Percentiles rank a stretch among this genome's conserved stretches.
phyloP scores from a whole-genome alignment of 2,329 filamentous ascomycete species.

The Sarocladiaceae sp. region DNA sequence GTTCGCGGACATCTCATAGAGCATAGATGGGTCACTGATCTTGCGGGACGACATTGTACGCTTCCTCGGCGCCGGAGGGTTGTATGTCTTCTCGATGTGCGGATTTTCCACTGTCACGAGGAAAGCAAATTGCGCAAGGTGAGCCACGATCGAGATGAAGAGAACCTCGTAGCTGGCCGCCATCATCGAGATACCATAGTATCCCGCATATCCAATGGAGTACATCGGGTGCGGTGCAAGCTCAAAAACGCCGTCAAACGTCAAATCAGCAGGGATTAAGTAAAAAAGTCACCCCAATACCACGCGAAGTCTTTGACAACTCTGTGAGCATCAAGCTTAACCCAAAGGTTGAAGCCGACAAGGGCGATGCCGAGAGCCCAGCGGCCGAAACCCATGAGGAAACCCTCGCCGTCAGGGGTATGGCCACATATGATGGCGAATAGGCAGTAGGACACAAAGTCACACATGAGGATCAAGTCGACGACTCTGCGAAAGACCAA shows the following conservation, averaged over 20 bases:
- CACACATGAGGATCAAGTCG: conserved; percentile 97
- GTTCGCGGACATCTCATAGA: conserved; percentile 20
- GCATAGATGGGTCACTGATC: conserved; percentile 22
- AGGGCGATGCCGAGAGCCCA: conserved; percentile 76
- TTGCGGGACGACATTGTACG: conserved; percentile 33
- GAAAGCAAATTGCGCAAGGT: conserved; percentile 92
- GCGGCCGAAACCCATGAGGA: conserved; percentile 64
- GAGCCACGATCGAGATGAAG: conserved; percentile 92
- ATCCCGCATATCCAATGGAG: conserved; percentile 94
- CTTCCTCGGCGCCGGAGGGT: conserved; percentile 74
- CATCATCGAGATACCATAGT: conserved; percentile 98
- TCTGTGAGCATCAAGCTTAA: conserved; percentile 94
- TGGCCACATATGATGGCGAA: conserved; percentile 88
- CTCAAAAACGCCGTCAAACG: conserved; percentile 97
- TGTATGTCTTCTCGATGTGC: conserved; percentile 97
- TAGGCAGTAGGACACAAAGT: conserved; percentile 94
- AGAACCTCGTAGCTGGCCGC: conserved; percentile 96
- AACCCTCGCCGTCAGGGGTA: conserved; percentile 67
- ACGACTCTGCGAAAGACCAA: conserved; percentile 92
- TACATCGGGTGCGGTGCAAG: conserved; percentile 99
- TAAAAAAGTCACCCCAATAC: conserved; percentile 99
- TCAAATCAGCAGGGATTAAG: conserved; percentile 94
- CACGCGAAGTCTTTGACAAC: conserved; percentile 99
- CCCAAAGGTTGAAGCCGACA: conserved; percentile 95
- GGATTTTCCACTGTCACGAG: conserved; percentile 90